phyloP scores from a whole-genome alignment of 1,284 basidiomycete genomes.

The Rhodofomes roseus region DNA sequence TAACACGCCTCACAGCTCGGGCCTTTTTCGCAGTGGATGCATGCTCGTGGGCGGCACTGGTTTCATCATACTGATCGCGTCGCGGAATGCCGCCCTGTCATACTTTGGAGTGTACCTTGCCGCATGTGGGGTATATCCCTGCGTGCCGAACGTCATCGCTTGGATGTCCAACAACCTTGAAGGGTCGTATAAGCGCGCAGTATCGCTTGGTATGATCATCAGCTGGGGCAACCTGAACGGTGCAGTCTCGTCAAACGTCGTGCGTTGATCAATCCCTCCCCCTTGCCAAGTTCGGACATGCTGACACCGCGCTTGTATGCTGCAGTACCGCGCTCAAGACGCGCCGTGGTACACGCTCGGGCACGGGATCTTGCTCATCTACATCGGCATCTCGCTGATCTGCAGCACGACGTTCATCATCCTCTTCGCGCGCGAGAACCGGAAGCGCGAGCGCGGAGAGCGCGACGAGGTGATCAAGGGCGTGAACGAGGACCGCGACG shows the following conservation, averaged over 20 bases:
- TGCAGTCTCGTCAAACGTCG: slow-evolving; percentile 43
- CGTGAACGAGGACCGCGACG: slow-evolving; percentile 24
- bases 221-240: slow-evolving; percentile 44
- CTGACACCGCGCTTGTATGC: neutral
- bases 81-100: slow-evolving; percentile 59
- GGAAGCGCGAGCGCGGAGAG: slow-evolving; percentile 40
- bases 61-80: slow-evolving; percentile 70
- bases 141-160: slow-evolving; percentile 67
- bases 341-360: slow-evolving; percentile 47
- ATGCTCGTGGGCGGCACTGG: slow-evolving; percentile 36
- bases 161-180: slow-evolving; percentile 74
- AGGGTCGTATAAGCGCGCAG: slow-evolving; percentile 44
- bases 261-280: slow-evolving; percentile 19
- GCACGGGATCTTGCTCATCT: slow-evolving; percentile 47
- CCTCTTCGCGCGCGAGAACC: slow-evolving; percentile 39
- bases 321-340: slow-evolving; percentile 20
- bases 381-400: slow-evolving; percentile 44
- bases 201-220: slow-evolving; percentile 39
- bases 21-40: neutral
- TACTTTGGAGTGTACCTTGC: slow-evolving; percentile 71
- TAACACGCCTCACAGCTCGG: neutral
- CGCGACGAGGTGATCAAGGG: slow-evolving; percentile 43
- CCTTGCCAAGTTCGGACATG: neutral
- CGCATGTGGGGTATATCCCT: slow-evolving; percentile 69
- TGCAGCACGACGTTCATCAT: slow-evolving; percentile 34